Conservation (phyloP, 2,329 filamentous ascomycete genomes). For the Talaromyces piceae region DNA sequence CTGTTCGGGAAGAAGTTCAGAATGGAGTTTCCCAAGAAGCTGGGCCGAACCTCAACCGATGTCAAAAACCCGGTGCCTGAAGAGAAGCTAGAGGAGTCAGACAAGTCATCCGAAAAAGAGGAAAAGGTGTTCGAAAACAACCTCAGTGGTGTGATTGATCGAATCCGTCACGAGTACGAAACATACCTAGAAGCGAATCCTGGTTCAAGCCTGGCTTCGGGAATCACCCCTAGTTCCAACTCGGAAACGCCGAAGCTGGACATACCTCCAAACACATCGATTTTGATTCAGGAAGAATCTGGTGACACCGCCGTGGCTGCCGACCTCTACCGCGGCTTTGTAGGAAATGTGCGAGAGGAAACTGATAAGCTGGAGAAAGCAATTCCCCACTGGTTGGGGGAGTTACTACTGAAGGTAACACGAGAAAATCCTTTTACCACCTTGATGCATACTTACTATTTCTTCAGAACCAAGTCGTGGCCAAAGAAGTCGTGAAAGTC, state of each 20-base stretch:
- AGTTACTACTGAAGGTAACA: slow-evolving; percentile 66
- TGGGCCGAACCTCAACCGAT: slow-evolving; percentile 59
- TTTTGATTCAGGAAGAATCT: slow-evolving; percentile 59
- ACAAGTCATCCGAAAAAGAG: slow-evolving; percentile 46
- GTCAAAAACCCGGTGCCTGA: slow-evolving; percentile 66
- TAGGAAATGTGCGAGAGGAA: slow-evolving; percentile 67
- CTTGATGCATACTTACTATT: slow-evolving; percentile 9
- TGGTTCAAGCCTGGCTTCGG: slow-evolving; percentile 28
- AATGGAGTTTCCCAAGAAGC: slow-evolving; percentile 71
- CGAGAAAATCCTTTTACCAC: slow-evolving; percentile 12
- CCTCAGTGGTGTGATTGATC: slow-evolving; percentile 39
- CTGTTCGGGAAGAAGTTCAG: slow-evolving; percentile 80
- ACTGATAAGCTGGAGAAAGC: slow-evolving; percentile 77
- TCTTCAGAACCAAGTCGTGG: slow-evolving; percentile 63
- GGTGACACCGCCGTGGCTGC: slow-evolving; percentile 59
- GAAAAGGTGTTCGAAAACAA: slow-evolving; percentile 40
- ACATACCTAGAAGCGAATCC: slow-evolving; percentile 33
- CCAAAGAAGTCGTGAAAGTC: slow-evolving; percentile 94
- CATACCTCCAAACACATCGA: slow-evolving; percentile 45
- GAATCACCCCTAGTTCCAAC: slow-evolving; percentile 36
- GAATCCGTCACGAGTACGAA: slow-evolving; percentile 40
- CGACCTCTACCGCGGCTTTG: slow-evolving; percentile 85
- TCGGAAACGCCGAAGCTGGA: slow-evolving; percentile 39
- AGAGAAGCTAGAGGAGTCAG: slow-evolving; percentile 58
- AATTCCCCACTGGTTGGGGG: slow-evolving; percentile 86